phyloP scores from a whole-genome alignment of 2,329 filamentous ascomycete species.

The Macrophomina tecta region DNA sequence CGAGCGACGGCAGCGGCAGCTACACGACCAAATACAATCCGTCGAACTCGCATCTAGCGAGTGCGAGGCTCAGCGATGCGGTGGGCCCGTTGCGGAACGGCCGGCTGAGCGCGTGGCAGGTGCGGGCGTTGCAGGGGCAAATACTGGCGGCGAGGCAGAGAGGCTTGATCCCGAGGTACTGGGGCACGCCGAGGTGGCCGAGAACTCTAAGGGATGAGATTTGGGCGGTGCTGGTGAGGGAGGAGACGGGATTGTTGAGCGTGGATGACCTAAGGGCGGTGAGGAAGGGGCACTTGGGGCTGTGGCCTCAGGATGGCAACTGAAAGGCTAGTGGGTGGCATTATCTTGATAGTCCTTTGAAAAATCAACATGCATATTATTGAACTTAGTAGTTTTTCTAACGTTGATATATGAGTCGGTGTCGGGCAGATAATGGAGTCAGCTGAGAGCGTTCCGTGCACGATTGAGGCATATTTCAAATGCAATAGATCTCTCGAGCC shows the following conservation, averaged over 20 bases:
- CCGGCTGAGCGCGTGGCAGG: slow-evolving; percentile 54
- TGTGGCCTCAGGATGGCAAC: background rate
- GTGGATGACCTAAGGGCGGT: slow-evolving; percentile 58
- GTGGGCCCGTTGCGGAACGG: slow-evolving; percentile 53
- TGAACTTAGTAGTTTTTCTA: no score
- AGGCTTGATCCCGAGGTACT: slow-evolving; percentile 63
- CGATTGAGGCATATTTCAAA: no score
- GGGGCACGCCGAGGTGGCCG: slow-evolving; percentile 63
- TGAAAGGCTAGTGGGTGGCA: no score
- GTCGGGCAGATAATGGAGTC: no score
- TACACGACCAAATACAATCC: slow-evolving; percentile 57
- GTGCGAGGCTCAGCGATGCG: slow-evolving; percentile 60
- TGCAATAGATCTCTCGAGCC: no score
- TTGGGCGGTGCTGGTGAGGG: slow-evolving; percentile 59
- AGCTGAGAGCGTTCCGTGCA: no score
- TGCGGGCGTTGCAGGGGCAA: slow-evolving; percentile 56
- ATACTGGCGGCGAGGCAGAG: slow-evolving; percentile 57
- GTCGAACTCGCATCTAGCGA: slow-evolving; percentile 71
- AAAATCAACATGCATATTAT: no score
- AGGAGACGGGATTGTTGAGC: slow-evolving; percentile 62
- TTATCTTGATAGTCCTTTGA: no score
- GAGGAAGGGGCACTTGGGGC: background rate
- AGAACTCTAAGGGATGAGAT: slow-evolving; percentile 58
- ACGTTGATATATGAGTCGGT: no score
- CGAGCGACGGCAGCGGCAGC: no score